Evolutionary conservation across 371 early-diverging fungal genomes (phyloP), one percentile per base, ranked within the genome.

Genomic region (Zopfochytrium polystomum): DNA sequence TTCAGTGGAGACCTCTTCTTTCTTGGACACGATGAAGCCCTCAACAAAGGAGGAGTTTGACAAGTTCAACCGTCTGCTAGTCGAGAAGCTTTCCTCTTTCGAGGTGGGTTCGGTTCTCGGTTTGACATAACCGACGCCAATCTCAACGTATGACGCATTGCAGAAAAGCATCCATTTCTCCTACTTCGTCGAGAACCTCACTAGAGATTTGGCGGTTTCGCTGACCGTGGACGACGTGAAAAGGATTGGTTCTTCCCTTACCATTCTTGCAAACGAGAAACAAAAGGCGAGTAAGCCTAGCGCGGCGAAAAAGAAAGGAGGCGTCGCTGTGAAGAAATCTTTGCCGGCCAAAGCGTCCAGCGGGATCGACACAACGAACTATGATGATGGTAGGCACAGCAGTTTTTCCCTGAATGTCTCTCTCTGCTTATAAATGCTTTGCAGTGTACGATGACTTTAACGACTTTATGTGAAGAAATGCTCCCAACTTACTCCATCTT

Each of bases 181-280:
- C 22, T 66, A 75, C 51, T 92, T 95, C 68, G 73, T 93, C 55
- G 92, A 93, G 50, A 79, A 77, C 52, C 79, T 94, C 27, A 68
- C 90, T 45, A 86, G 90, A 54, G 89, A 91, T 55, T 79, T 93
- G 47, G 76, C 84, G 30, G 78, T 76, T n/a, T 86, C 90, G 3
- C 77, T 90, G 35, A 87, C 86, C 60, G 89, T 92, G 57, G 83
- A 84, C 23, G 95, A 93, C 63, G 84, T 91, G 3, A 85, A 89
- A 66, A 87, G 88, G 66, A 72, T 88, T 22, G 75, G 92, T 6
- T 82, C 88, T 49, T 73, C 89, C 3, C 66, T 94, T 63, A 87
- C 87, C 3, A 82, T 87, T 3, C 73, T 94, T 62, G 90, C 91
- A 51, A 93, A 91, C 70, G 96, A 94, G 70, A 94, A 95, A 78